Evolutionary conservation across 2,329 filamentous ascomycete species (phyloP).

Genomic region (Fusarium gaditjirri): DNA sequence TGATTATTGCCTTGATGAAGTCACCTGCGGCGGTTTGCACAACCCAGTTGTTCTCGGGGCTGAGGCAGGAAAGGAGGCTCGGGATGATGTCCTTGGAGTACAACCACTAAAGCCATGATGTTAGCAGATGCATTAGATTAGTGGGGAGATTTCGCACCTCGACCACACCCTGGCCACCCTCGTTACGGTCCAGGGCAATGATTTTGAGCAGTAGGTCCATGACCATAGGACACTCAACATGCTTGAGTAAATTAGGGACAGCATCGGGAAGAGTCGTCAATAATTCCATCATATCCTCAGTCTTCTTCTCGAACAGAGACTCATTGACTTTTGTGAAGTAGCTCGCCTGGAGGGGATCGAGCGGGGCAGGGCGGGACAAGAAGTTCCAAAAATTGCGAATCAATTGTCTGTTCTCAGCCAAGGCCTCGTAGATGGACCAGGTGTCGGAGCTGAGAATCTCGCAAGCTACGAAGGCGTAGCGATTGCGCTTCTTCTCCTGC

Average conservation of each 20-base stretch:
- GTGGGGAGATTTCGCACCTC: slow-evolving; percentile 65
- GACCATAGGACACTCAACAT: slow-evolving; percentile 97
- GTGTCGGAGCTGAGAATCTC: slow-evolving; percentile 96
- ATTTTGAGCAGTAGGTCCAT: slow-evolving; percentile 98
- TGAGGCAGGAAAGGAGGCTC: slow-evolving; percentile 84
- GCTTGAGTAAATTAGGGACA: slow-evolving; percentile 85
- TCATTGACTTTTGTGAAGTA: slow-evolving; percentile 99
- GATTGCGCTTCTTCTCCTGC: slow-evolving; percentile 88
- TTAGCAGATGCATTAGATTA: slow-evolving; percentile 31
- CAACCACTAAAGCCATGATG: slow-evolving; percentile 74
- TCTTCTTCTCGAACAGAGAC: slow-evolving; percentile 96
- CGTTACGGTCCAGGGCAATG: slow-evolving; percentile 92
- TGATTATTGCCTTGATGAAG: slow-evolving; percentile 98
- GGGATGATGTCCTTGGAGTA: slow-evolving; percentile 90
- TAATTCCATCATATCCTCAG: slow-evolving; percentile 93
- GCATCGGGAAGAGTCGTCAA: slow-evolving; percentile 86
- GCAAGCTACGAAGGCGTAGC: slow-evolving; percentile 92
- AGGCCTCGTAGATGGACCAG: slow-evolving; percentile 93
- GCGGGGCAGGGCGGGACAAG: slow-evolving; percentile 81
- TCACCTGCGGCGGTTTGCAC: slow-evolving; percentile 97
- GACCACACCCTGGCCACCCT: slow-evolving; percentile 90
- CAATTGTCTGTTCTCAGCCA: slow-evolving; percentile 84
- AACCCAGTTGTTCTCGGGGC: slow-evolving; percentile 84
- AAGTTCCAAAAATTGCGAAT: slow-evolving; percentile 92
- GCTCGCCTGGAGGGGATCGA: slow-evolving; percentile 93